phyloP scores from a whole-genome alignment of 176 grass and related monocot species.

The Avena atlantica region DNA sequence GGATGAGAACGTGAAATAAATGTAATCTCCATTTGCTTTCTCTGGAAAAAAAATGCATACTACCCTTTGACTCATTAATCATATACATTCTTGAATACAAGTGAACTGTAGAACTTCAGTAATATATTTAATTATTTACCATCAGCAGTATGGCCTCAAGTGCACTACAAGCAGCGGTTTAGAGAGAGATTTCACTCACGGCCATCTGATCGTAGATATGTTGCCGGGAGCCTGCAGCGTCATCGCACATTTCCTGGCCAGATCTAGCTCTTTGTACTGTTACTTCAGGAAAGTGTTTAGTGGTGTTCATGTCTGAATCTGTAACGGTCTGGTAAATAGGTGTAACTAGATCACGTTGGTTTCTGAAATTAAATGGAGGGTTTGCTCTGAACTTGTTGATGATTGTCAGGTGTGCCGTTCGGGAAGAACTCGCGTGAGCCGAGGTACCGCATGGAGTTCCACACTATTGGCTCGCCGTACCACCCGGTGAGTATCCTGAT shows the following conservation, averaged over 20 bases:
- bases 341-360: not conserved
- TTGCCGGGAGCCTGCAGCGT: too few species aligned
- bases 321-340: not conserved
- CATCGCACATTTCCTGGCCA: not conserved
- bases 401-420: slow-evolving; percentile 45
- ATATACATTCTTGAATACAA: slow-evolving; percentile 9
- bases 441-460: slow-evolving; percentile 49
- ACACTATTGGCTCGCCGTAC: slow-evolving; percentile 37
- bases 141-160: too few species aligned
- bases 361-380: not conserved
- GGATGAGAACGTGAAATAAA: not conserved
- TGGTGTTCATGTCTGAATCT: not conserved
- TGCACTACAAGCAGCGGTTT: too few species aligned
- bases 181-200: too few species aligned
- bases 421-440: slow-evolving; percentile 47
- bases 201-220: not conserved
- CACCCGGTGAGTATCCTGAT: slow-evolving; percentile 34
- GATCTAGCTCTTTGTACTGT: not conserved
- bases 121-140: too few species aligned
- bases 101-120: too few species aligned
- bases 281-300: not conserved
- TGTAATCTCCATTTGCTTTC: not conserved
- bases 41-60: too few species aligned
- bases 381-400: not conserved
- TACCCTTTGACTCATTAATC: not conserved